phyloP scores from a whole-genome alignment of 2,329 filamentous ascomycete species.

The Ophiostoma perfectum region DNA sequence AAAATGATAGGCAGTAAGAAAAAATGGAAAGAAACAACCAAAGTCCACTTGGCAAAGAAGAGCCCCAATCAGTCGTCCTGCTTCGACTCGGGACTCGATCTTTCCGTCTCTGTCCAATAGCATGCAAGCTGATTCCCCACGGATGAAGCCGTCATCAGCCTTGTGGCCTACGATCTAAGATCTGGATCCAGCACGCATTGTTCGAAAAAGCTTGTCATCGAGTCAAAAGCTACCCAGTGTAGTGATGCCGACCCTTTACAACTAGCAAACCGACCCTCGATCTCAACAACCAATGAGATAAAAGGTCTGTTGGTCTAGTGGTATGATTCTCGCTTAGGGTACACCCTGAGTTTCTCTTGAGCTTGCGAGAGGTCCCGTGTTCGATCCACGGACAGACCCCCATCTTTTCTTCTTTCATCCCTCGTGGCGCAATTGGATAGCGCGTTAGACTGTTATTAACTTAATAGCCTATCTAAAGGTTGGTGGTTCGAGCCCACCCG shows the following conservation, averaged over 20 bases:
- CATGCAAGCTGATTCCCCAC: background rate
- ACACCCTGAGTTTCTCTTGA: slow-evolving; percentile 17
- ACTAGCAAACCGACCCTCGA: background rate
- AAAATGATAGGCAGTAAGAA: too few relatives aligned
- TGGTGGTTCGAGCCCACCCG: slow-evolving; percentile 15
- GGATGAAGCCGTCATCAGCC: background rate
- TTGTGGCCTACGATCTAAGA: background rate
- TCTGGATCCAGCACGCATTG: background rate
- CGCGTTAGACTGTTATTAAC: slow-evolving; percentile 14
- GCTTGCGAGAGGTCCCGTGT: slow-evolving; percentile 16
- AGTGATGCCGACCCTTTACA: background rate
- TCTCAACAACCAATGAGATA: slow-evolving; percentile 10
- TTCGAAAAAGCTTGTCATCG: too few relatives aligned
- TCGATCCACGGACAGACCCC: slow-evolving; percentile 15
- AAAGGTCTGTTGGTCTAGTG: slow-evolving; percentile 44
- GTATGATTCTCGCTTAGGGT: slow-evolving; percentile 63
- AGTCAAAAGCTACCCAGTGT: too few relatives aligned
- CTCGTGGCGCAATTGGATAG: slow-evolving; percentile 16
- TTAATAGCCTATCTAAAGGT: slow-evolving; percentile 14
- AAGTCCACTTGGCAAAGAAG: background rate
- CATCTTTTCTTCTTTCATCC: slow-evolving; percentile 14
- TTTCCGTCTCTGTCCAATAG: slow-evolving; percentile 3
- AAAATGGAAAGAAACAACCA: background rate
- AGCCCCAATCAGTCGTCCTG: background rate
- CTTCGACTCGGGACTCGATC: background rate